These are phyloP conservation scores for Mortierella claussenii DNA, from an alignment of 192 early-diverging fungal species.

Conservation along the genomic window DNA sequence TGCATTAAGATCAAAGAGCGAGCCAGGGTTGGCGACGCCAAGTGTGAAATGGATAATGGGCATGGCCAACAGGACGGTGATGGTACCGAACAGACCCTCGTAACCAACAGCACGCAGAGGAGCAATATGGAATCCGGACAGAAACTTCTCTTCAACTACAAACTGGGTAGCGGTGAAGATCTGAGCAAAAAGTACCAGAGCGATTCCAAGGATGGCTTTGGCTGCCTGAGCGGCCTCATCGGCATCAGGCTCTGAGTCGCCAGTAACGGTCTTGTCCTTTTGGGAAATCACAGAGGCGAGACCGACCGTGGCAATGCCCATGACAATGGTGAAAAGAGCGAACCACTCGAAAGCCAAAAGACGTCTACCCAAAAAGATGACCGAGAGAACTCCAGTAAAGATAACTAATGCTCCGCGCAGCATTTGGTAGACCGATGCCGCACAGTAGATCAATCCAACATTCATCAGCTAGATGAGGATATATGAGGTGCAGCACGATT, in stretches of 20 bases:
- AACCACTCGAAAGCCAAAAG: constrained; percentile 85
- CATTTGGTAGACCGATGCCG: constrained; percentile 96
- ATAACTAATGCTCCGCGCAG: constrained; percentile 95
- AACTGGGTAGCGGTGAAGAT: constrained; percentile 94
- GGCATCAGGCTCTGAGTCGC: constrained; percentile 29
- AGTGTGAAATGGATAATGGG: constrained; percentile 79
- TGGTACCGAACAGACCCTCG: constrained; percentile 91
- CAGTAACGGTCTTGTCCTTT: constrained; percentile 18
- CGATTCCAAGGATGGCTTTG: constrained; percentile 80
- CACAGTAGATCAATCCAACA: constrained; percentile 92
- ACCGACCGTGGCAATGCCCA: constrained; percentile 93
- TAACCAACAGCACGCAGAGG: constrained; percentile 93
- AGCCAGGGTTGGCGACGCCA: constrained; percentile 73
- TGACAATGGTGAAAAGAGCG: constrained; percentile 81
- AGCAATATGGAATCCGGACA: constrained; percentile 79
- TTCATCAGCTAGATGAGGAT: constrained; percentile 83
- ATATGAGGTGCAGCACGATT: not conserved
- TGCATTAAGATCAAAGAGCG: constrained; percentile 83
- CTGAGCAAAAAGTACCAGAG: constrained; percentile 90
- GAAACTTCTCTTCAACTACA: constrained; percentile 95
- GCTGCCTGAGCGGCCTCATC: constrained; percentile 61
- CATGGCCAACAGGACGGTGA: constrained; percentile 73
- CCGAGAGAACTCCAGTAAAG: constrained; percentile 91
- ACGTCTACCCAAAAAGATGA: constrained; percentile 84
- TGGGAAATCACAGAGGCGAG: constrained; percentile 63